These are phyloP conservation scores for Phaffia australis DNA, from an alignment of 768 basidiomycete species.

Conservation along the genomic window DNA sequence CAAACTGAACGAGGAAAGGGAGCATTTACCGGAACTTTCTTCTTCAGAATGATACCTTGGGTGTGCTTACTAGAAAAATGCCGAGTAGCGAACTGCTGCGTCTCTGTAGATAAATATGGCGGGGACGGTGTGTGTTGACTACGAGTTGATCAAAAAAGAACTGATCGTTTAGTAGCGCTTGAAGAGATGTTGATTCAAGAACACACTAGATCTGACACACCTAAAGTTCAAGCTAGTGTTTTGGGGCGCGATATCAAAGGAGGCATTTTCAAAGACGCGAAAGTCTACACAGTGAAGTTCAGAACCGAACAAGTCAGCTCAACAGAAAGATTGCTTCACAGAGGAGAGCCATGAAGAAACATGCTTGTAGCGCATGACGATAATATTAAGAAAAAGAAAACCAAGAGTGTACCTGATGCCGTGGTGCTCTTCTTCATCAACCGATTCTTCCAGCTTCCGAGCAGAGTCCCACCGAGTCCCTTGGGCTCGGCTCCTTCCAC, in stretches of 20 bases:
- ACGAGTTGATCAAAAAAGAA: conserved; percentile 42
- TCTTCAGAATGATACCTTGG: conserved; percentile 53
- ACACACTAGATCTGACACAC: no score
- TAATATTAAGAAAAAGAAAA: neutral
- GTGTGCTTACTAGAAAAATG: conserved; percentile 74
- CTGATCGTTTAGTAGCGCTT: conserved; percentile 68
- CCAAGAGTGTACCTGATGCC: conserved; percentile 10
- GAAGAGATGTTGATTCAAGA: conserved; percentile 56
- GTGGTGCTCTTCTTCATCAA: conserved; percentile 25
- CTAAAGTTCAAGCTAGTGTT: no score
- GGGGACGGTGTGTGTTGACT: conserved; percentile 64
- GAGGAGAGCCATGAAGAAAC: no score
- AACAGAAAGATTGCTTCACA: no score
- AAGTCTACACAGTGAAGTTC: no score
- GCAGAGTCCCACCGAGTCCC: neutral
- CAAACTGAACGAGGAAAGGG: neutral
- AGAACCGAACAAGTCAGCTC: no score
- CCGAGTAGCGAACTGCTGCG: no score
- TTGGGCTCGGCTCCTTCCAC: no score
- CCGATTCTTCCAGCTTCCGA: conserved; percentile 7
- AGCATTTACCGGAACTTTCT: conserved; percentile 17
- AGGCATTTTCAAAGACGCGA: no score
- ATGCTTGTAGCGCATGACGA: no score
- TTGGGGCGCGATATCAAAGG: no score
- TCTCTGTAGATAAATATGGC: no score